Percentiles rank a stretch among this genome's conserved stretches.
These are phyloP conservation scores for Saccharomycopsis selenospora DNA, from an alignment of 805 yeast species.

Conservation along the genomic window DNA sequence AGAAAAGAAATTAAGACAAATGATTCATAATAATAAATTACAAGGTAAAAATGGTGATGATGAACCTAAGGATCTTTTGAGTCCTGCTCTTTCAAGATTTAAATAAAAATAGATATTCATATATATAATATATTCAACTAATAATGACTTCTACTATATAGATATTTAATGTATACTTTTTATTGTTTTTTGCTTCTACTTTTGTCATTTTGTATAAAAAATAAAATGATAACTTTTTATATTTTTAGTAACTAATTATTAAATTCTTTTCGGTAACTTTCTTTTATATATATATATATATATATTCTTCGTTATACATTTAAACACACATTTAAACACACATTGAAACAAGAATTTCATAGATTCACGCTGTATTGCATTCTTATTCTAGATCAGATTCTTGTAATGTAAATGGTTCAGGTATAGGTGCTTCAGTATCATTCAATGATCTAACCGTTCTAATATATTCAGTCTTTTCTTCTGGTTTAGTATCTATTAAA, in stretches of 20 bases:
- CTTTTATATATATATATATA: no score
- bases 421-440: constrained; percentile 66
- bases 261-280: background rate
- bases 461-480: constrained; percentile 55
- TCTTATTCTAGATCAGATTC: constrained; percentile 36
- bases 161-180: no score
- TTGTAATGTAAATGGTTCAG: constrained; percentile 60
- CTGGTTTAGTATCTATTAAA: constrained; percentile 55
- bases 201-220: no score
- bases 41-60: constrained; percentile 30
- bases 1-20: constrained; percentile 66
- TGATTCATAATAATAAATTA: constrained; percentile 34
- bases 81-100: constrained; percentile 45
- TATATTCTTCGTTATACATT: no score
- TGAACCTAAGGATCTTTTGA: constrained; percentile 42
- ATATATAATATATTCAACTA: background rate
- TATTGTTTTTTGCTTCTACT: no score
- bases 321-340: no score
- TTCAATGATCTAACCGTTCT: constrained; percentile 78
- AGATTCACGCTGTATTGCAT: no score
- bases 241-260: no score
- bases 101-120: constrained; percentile 23
- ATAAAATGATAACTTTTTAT: no score
- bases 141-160: no score
- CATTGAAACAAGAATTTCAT: no score